Evolutionary conservation across 2,329 filamentous ascomycete species (phyloP), one percentile per base, ranked within the genome.

Genomic region (Aspergillus terreus): DNA sequence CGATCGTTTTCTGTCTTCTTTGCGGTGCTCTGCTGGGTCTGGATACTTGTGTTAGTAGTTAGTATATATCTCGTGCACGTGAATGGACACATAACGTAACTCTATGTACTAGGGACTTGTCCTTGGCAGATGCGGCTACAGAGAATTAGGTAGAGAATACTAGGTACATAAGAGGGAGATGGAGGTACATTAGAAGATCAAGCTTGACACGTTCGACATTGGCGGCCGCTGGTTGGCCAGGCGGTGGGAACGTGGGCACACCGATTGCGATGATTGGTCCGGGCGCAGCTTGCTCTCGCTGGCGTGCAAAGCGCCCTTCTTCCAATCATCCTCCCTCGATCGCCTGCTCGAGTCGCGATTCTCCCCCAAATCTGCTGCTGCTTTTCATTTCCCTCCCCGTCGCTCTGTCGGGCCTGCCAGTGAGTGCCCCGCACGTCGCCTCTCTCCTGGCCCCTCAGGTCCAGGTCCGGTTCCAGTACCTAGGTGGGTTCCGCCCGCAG

Each of bases 221-320:
- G 12, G 35, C 14, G 35, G 35, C 3, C 12, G 27, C 15, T 33
- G 52, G 35, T 40, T 44, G 36, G 46, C 15, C 40, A 17, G 40
- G 36, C 36, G 27, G 41, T 10, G 27, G 35, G 48, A 60, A 60
- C 58, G 58, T 60, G 58, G 58, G 58, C 46, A 25, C 17, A 45
- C 50, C 44, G 25, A 19, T 40, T 17, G 15, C n/a, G 6, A 2
- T 58, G 44, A 58, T 60, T 60, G 56, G 58, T 2, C 48, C 52
- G 55, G 53, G 52, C 27, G 36, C 51, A 59, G 53, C 57, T 58
- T 45, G 40, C 50, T 51, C 54, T 48, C 56, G 55, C 51, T 59
- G 55, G 23, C 58, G 55, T 11, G 7, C 40, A 41, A 30, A 25
- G 23, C 19, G 27, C 36, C n/a, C 15, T 4, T 30, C 46, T 41